Percentiles rank a stretch among this genome's conserved stretches.
phyloP scores from a whole-genome alignment of 768 basidiomycete genomes.

The Serendipita indica region DNA sequence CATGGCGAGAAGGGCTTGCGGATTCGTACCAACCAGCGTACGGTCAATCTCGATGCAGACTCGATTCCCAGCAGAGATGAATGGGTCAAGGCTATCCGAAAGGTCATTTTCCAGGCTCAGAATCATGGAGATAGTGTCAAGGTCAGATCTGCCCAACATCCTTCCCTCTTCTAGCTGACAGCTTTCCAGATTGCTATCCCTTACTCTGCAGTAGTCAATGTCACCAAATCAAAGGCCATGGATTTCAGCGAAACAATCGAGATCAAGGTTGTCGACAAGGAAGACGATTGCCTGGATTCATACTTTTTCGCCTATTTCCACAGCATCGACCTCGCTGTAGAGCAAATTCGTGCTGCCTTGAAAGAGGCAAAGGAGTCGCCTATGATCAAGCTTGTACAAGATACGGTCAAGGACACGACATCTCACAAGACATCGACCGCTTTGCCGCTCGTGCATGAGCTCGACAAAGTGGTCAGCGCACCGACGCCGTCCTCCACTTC shows the following conservation, averaged over 20 bases:
- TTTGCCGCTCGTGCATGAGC: background rate
- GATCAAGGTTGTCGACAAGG: conserved; percentile 58
- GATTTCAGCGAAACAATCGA: conserved; percentile 96
- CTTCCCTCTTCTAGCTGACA: background rate
- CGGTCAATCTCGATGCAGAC: conserved; percentile 55
- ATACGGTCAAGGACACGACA: conserved; percentile 21
- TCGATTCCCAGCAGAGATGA: conserved; percentile 75
- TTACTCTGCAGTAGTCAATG: conserved; percentile 74
- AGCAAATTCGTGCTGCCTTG: conserved; percentile 67
- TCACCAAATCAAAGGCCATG: conserved; percentile 75
- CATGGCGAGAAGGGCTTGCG: conserved; percentile 65
- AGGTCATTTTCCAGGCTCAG: conserved; percentile 90
- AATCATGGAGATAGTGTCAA: conserved; percentile 95
- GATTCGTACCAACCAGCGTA: conserved; percentile 68
- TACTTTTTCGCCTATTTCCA: conserved; percentile 95
- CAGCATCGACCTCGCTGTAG: conserved; percentile 58
- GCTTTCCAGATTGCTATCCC: conserved; percentile 72
- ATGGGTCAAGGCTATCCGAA: conserved; percentile 91
- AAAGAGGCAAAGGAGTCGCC: conserved; percentile 23
- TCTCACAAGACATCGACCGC: background rate
- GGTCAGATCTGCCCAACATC: conserved; percentile 27
- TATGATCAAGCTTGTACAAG: conserved; percentile 12
- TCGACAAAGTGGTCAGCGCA: conserved; percentile 22
- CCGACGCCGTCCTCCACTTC: conserved; percentile 20
- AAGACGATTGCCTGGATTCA: conserved; percentile 69